Conservation (phyloP, 495 filamentous ascomycete species). For the Annulohypoxylon bovei region DNA sequence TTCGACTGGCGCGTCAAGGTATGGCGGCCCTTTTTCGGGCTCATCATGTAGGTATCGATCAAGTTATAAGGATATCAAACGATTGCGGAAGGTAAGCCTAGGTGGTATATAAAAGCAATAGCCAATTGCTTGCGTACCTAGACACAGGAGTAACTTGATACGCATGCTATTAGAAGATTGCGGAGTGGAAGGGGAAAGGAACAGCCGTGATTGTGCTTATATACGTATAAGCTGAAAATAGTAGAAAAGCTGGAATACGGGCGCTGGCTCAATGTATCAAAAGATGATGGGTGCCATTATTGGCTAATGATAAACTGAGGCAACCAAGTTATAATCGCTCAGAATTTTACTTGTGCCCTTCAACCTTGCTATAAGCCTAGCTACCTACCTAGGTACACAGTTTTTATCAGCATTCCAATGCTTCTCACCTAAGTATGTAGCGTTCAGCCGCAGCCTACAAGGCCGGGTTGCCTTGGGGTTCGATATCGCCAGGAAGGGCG, state of each 20-base stretch:
- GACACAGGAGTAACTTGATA: neutral
- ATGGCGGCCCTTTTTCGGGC: neutral
- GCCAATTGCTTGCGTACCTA: neutral
- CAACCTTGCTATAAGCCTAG: constrained; percentile 15
- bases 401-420: neutral
- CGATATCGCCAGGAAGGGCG: neutral
- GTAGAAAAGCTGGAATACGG: too few relatives aligned
- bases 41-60: neutral
- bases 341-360: neutral
- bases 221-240: too few relatives aligned
- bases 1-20: neutral
- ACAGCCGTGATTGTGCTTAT: neutral
- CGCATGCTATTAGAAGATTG: neutral
- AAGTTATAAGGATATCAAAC: neutral
- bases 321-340: constrained; percentile 3
- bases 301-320: constrained; percentile 3
- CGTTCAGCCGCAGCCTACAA: neutral
- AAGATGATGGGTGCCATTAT: neutral
- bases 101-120: neutral
- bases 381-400: neutral
- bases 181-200: neutral
- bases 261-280: neutral
- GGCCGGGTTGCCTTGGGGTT: neutral
- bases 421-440: neutral
- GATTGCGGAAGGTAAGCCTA: too few relatives aligned